Evolutionary conservation across 1,284 basidiomycete species (phyloP), one percentile per base, ranked within the genome.

Genomic region (Golubevia pallescens): DNA sequence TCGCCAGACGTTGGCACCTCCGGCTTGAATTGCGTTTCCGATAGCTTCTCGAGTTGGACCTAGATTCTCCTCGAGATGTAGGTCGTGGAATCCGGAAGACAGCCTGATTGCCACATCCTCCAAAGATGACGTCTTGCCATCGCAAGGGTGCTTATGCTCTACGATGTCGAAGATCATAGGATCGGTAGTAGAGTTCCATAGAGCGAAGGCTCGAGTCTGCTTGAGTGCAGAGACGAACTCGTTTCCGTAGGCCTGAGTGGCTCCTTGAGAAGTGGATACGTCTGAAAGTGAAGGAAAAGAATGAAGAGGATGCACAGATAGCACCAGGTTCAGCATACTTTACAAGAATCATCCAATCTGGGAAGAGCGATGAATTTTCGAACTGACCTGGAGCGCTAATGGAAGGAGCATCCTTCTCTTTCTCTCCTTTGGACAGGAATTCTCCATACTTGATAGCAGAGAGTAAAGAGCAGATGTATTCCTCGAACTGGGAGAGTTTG

Each of bases 111-210:
- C 74, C 3, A 81, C 80, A 61, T 85, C 82, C 58, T 83, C 79
- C 16, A 85, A 65, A 0, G 78, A 68, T 1, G 80, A 75, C 6
- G 75, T 76, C 62, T 77, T 81, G 48, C 80, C 82, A 16, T 75
- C 72, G 65, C 78, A 85, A 1, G 82, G 82, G 55, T 85, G 82
- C 60, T 75, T 74, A 63, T 75, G 67, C 21, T 77, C 73, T 3
- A 83, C 73, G 16, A 85, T 70, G 62, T 84, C 81, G 58, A 75
- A 82, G 2, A 85, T 70, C 70, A 81, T 77, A 3, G 73, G 67
- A 54, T 84, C 81, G 1, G 81, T 84, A 48, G 69, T 59, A 7
- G 60, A 58, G 28, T 81, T 63, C 82, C 82, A 85, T 8, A 67
- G 14, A 0, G 55, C 20, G 42, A 78, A 82, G 1, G 78, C 81